phyloP scores from a whole-genome alignment of 1,284 basidiomycete species.

The Cutaneotrichosporon cutaneum region DNA sequence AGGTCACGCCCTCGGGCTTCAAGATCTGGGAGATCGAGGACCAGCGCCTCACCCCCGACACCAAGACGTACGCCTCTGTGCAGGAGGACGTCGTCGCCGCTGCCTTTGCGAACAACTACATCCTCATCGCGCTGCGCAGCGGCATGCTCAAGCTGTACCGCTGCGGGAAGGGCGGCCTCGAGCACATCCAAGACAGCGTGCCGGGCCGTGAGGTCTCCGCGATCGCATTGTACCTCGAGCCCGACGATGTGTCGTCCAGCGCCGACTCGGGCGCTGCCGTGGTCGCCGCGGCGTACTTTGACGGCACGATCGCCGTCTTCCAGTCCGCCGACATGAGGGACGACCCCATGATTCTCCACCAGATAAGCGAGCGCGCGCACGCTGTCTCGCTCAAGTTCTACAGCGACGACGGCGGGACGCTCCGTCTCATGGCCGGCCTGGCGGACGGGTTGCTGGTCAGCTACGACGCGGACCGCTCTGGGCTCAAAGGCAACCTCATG shows the following conservation, averaged over 20 bases:
- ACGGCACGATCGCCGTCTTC: not conserved
- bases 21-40: conserved; percentile 48
- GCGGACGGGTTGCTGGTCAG: conserved; percentile 74
- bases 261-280: not conserved
- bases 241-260: not conserved
- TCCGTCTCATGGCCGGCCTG: conserved; percentile 73
- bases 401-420: conserved; percentile 30
- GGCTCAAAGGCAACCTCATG: conserved; percentile 19
- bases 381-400: conserved; percentile 45
- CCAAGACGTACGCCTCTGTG: not conserved
- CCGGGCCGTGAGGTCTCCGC: conserved; percentile 6
- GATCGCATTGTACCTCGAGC: not conserved
- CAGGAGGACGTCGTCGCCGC: conserved; percentile 64
- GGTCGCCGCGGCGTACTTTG: not conserved
- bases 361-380: conserved; percentile 25
- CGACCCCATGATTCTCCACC: conserved; percentile 13
- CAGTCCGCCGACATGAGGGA: not conserved
- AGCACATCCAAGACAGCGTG: conserved; percentile 13
- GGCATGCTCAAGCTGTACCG: not conserved
- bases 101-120: conserved; percentile 62
- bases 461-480: conserved; percentile 52
- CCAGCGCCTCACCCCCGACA: conserved; percentile 6
- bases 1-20: conserved; percentile 66
- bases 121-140: conserved; percentile 63
- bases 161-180: not conserved